These are phyloP conservation scores for Medicago arabica DNA, from an alignment of 306 rosid genomes.

Conservation along the genomic window DNA sequence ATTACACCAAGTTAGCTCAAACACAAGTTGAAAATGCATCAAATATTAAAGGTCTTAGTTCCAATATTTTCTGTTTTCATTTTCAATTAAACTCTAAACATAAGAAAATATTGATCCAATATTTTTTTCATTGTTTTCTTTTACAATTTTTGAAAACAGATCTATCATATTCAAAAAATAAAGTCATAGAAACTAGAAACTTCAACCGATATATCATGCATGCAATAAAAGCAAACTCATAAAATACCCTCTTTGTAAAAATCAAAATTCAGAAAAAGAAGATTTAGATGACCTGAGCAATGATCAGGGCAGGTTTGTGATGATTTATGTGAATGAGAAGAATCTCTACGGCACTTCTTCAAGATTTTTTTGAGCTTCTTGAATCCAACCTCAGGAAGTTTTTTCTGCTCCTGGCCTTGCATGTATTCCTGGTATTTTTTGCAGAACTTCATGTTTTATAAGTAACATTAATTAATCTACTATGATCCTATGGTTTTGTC, in stretches of 20 bases:
- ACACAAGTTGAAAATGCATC: neutral
- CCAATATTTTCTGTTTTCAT: neutral
- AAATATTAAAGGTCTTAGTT: neutral
- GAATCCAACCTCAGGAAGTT: slow-evolving; percentile 80
- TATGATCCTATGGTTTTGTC: neutral
- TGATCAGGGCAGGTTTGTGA: slow-evolving; percentile 61
- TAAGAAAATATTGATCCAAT: neutral
- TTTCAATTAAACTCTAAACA: too few relatives aligned
- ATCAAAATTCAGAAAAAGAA: neutral
- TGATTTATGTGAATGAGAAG: slow-evolving; percentile 46
- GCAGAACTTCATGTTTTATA: slow-evolving; percentile 84
- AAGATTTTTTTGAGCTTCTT: slow-evolving; percentile 90
- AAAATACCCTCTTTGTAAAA: neutral
- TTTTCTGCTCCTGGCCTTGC: slow-evolving; percentile 73
- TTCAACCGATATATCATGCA: slow-evolving; percentile 32
- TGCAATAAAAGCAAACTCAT: neutral
- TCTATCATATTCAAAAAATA: neutral
- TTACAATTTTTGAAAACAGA: neutral
- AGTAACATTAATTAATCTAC: slow-evolving; percentile 5
- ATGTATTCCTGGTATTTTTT: slow-evolving; percentile 85
- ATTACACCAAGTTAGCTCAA: slow-evolving; percentile 6
- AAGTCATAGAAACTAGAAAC: neutral
- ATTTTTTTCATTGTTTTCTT: neutral
- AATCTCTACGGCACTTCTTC: slow-evolving; percentile 68
- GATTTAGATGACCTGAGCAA: slow-evolving; percentile 64